Conservation (phyloP, 495 filamentous ascomycete genomes). For the Evernia prunastri region DNA sequence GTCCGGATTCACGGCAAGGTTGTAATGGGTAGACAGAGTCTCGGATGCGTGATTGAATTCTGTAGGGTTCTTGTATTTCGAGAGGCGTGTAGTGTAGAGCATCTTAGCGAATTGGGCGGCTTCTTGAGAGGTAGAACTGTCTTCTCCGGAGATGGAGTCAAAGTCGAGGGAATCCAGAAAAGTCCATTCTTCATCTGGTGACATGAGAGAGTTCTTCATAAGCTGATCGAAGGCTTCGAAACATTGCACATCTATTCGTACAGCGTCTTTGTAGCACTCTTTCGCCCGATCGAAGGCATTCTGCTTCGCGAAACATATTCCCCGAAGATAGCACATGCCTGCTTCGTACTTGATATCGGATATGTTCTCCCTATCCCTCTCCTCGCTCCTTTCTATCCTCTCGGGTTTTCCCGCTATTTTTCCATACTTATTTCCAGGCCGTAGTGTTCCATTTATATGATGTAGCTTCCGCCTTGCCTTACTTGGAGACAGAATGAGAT, state of each 20-base stretch:
- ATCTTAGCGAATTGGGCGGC: conserved; percentile 89
- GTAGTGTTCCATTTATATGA: conserved; percentile 44
- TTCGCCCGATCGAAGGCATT: conserved; percentile 97
- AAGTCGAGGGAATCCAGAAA: conserved; percentile 92
- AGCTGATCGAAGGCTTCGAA: conserved; percentile 97
- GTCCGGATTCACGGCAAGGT: conserved; percentile 79
- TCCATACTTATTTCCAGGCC: conserved; percentile 30
- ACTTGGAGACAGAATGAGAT: conserved; percentile 63
- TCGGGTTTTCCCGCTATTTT: conserved; percentile 41
- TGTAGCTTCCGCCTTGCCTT: conserved; percentile 57
- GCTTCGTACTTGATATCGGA: conserved; percentile 83
- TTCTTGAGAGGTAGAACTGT: conserved; percentile 63
- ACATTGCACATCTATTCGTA: conserved; percentile 94
- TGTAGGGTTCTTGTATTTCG: conserved; percentile 85
- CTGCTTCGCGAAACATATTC: conserved; percentile 91
- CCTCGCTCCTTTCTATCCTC: conserved; percentile 54
- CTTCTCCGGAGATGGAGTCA: conserved; percentile 60
- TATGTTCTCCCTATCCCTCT: conserved; percentile 58
- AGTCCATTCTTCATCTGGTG: conserved; percentile 90
- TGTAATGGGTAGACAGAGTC: conserved; percentile 87
- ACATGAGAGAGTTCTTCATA: conserved; percentile 96
- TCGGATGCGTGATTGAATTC: conserved; percentile 84
- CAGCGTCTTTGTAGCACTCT: conserved; percentile 96
- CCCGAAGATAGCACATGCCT: conserved; percentile 92
- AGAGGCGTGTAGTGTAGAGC: conserved; percentile 93